phyloP scores from a whole-genome alignment of 192 early-diverging fungal genomes.

The Mortierella hygrophila region DNA sequence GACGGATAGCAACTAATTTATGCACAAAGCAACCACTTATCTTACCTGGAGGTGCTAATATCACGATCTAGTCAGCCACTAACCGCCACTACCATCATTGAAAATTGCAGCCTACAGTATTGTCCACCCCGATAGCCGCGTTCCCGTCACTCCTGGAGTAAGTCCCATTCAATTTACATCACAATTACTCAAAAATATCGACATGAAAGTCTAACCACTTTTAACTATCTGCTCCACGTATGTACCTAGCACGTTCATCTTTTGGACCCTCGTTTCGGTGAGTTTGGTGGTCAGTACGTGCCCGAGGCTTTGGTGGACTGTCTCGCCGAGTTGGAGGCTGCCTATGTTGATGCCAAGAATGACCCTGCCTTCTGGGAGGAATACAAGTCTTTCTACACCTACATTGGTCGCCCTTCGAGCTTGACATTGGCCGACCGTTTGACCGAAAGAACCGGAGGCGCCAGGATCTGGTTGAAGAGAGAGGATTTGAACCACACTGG shows the following conservation, averaged over 20 bases:
- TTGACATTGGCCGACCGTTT: slow-evolving; percentile 91
- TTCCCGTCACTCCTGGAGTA: slow-evolving; percentile 45
- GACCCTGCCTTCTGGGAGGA: slow-evolving; percentile 96
- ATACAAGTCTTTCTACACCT: slow-evolving; percentile 90
- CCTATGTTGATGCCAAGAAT: slow-evolving; percentile 83
- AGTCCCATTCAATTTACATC: not conserved
- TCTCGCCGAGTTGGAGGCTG: slow-evolving; percentile 88
- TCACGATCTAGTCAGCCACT: not conserved
- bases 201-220: slow-evolving; percentile 10
- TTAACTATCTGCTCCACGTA: not conserved
- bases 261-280: slow-evolving; percentile 87
- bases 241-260: slow-evolving; percentile 61
- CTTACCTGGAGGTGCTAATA: not conserved
- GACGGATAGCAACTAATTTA: not conserved
- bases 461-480: slow-evolving; percentile 97
- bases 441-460: slow-evolving; percentile 83
- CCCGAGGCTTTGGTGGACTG: slow-evolving; percentile 98
- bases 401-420: slow-evolving; percentile 92
- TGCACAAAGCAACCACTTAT: not conserved
- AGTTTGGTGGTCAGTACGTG: slow-evolving; percentile 97
- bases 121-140: slow-evolving; percentile 33
- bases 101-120: slow-evolving; percentile 20
- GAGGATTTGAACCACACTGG: slow-evolving; percentile 99
- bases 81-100: not conserved
- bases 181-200: not conserved